These are phyloP conservation scores for Sugiyamaella castrensis DNA, from an alignment of 1,139 yeast species.

Conservation along the genomic window DNA sequence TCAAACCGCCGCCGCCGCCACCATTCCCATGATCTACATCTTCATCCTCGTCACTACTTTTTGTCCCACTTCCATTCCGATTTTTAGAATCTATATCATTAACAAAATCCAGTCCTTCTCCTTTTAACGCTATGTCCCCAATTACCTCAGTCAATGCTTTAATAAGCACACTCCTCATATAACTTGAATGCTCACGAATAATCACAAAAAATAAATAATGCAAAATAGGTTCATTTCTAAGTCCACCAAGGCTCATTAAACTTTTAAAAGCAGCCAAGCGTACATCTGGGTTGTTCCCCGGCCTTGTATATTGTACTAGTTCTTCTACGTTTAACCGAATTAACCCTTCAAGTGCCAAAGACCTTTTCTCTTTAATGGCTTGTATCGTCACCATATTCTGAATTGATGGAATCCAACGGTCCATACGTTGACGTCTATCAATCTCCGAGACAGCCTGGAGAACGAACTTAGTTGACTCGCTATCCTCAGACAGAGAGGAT, in stretches of 20 bases:
- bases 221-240: constrained; percentile 59
- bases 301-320: constrained; percentile 49
- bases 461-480: constrained; percentile 34
- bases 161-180: constrained; percentile 52
- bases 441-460: constrained; percentile 56
- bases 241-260: constrained; percentile 69
- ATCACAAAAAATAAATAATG: constrained; percentile 59
- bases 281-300: constrained; percentile 48
- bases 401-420: constrained; percentile 81
- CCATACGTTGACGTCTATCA: constrained; percentile 72
- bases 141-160: constrained; percentile 50
- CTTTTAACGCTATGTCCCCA: constrained; percentile 68
- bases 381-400: constrained; percentile 56
- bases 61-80: neutral
- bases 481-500: constrained; percentile 9
- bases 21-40: constrained; percentile 11
- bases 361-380: constrained; percentile 57
- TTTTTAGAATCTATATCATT: neutral
- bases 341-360: constrained; percentile 58
- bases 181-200: constrained; percentile 54
- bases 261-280: constrained; percentile 71
- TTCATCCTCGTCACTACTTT: constrained; percentile 39
- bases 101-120: constrained; percentile 33
- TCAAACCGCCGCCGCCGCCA: constrained; percentile 16
- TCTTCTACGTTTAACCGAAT: constrained; percentile 52